Conservation (phyloP, 345 rosid genomes). For the Hibiscus trionum region DNA sequence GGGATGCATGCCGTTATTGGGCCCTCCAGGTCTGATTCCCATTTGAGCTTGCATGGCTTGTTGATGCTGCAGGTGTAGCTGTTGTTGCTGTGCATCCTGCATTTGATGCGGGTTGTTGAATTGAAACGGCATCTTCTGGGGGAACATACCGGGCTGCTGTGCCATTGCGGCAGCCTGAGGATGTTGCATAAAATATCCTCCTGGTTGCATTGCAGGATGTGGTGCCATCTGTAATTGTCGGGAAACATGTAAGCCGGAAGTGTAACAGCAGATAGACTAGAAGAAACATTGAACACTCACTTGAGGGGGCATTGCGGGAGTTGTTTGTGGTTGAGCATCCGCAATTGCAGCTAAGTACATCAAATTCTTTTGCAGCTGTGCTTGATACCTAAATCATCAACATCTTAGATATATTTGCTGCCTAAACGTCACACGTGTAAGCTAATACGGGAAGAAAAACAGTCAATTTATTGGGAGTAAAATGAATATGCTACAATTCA, state of each 20-base stretch:
- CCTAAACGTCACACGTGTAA: conserved; percentile 5
- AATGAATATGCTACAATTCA: neutral
- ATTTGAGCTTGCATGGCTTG: conserved; percentile 67
- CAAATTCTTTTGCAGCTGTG: conserved; percentile 79
- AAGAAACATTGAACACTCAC: conserved; percentile 21
- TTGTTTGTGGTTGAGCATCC: conserved; percentile 81
- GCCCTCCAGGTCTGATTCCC: conserved; percentile 57
- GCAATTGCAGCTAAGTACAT: conserved; percentile 96
- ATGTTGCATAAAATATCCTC: conserved; percentile 72
- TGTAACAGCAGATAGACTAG: neutral
- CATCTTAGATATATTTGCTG: conserved; percentile 9
- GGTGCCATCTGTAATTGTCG: conserved; percentile 50
- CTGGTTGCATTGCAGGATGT: conserved; percentile 61
- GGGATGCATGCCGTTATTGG: conserved; percentile 55
- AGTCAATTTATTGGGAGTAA: neutral
- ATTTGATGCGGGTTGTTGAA: conserved; percentile 58
- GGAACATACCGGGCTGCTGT: conserved; percentile 47
- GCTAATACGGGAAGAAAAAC: neutral
- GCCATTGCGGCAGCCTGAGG: conserved; percentile 62
- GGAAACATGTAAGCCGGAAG: neutral
- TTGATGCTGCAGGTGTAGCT: conserved; percentile 51
- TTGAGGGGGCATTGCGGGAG: conserved; percentile 62
- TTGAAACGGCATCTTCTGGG: conserved; percentile 54
- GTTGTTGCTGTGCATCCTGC: conserved; percentile 39
- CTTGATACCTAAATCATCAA: conserved; percentile 57